phyloP scores from a whole-genome alignment of 495 filamentous ascomycete genomes.

The Pseudomonodictys pantanalensis region DNA sequence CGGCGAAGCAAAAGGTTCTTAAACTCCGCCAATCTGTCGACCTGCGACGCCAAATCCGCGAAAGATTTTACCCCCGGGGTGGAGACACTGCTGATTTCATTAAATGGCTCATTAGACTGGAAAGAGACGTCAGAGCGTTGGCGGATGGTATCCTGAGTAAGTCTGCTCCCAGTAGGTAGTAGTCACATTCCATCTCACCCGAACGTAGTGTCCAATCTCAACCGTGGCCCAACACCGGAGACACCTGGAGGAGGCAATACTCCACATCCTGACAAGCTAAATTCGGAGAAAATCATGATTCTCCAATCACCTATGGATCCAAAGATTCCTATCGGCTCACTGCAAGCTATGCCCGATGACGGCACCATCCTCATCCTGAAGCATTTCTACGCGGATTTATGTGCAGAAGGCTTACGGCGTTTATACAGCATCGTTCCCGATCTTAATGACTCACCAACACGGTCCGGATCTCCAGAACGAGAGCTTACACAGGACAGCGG shows the following conservation, averaged over 20 bases:
- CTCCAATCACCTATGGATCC: conserved; percentile 15
- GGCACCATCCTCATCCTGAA: conserved; percentile 24
- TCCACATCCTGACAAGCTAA: neutral
- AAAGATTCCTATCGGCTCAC: conserved; percentile 1
- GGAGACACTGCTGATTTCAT: conserved; percentile 14
- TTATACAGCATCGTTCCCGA: conserved; percentile 23
- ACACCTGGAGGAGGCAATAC: conserved; percentile 1
- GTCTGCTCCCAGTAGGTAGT: neutral
- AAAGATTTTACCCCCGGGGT: conserved; percentile 14
- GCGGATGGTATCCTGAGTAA: conserved; percentile 21
- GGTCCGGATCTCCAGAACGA: neutral
- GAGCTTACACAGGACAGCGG: conserved; percentile 4
- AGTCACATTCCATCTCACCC: neutral
- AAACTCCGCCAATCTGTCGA: conserved; percentile 11
- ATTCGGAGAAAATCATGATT: conserved; percentile 5
- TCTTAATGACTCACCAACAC: conserved; percentile 5
- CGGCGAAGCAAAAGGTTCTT: conserved; percentile 7
- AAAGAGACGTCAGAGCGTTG: conserved; percentile 5
- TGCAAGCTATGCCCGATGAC: conserved; percentile 8
- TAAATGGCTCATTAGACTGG: conserved; percentile 13
- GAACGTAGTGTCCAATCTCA: conserved; percentile 1
- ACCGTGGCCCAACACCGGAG: neutral
- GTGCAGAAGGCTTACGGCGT: conserved; percentile 5
- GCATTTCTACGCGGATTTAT: conserved; percentile 22
- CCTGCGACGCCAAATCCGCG: conserved; percentile 3